A percentile compares a stretch with the other conserved stretches of the same genome.
phyloP scores from a whole-genome alignment of 305 asterid genomes.

The Fraxinus angustifolia region DNA sequence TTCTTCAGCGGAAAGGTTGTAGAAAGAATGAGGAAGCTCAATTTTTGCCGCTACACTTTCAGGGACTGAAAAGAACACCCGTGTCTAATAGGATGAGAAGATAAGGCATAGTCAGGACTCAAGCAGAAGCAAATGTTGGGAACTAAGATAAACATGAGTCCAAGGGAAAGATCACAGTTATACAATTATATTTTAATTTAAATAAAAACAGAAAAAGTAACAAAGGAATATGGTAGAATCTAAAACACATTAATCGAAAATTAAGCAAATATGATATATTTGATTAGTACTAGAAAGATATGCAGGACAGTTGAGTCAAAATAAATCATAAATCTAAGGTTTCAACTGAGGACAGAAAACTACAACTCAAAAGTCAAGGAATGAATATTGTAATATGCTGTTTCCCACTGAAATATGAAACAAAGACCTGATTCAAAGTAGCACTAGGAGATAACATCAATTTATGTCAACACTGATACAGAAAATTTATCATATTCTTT shows the following conservation, averaged over 20 bases:
- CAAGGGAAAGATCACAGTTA: background rate
- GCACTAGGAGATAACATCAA: background rate
- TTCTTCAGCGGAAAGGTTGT: constrained; percentile 67
- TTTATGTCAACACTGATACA: background rate
- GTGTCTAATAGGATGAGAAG: constrained; percentile 40
- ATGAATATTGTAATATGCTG: background rate
- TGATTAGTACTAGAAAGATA: background rate
- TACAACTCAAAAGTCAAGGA: background rate
- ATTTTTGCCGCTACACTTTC: constrained; percentile 83
- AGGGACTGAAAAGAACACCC: constrained; percentile 82
- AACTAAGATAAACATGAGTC: background rate
- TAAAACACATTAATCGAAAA: background rate
- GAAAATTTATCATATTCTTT: background rate
- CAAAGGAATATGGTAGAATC: background rate
- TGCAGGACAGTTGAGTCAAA: background rate
- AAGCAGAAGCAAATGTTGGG: background rate
- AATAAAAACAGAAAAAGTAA: background rate
- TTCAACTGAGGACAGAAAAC: background rate
- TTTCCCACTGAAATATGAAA: background rate
- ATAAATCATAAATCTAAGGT: background rate
- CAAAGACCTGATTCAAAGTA: background rate
- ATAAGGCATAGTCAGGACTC: constrained; percentile 12
- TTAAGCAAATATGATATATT: background rate
- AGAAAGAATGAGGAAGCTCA: constrained; percentile 80
- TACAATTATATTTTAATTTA: background rate